These are phyloP conservation scores for Pythium sukuiense DNA, from an alignment of 352 stramenopile genomes.

Conservation along the genomic window DNA sequence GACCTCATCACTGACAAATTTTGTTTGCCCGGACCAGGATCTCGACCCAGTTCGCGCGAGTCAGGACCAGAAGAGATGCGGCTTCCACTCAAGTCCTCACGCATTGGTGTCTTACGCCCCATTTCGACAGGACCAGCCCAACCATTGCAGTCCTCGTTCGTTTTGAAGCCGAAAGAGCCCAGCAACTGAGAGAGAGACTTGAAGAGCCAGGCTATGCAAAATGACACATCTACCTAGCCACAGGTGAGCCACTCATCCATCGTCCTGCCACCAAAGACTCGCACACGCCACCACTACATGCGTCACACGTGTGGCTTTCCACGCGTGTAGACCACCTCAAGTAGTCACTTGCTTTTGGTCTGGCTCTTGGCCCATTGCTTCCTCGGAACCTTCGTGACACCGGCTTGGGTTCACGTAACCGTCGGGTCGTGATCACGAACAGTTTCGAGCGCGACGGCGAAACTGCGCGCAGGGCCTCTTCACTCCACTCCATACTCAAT, in stretches of 20 bases:
- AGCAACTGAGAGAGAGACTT: neutral
- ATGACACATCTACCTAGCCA: neutral
- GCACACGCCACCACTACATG: neutral
- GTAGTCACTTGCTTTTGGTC: neutral
- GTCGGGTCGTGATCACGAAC: neutral
- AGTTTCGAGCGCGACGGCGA: neutral
- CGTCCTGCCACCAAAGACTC: neutral
- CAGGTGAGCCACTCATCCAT: neutral
- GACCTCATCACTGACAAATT: too few relatives aligned
- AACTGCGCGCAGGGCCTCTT: neutral
- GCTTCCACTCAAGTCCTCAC: conserved; percentile 13
- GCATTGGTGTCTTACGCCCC: conserved; percentile 18
- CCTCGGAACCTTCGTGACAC: conserved; percentile 3
- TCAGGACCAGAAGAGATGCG: conserved; percentile 13
- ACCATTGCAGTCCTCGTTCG: conserved; percentile 47
- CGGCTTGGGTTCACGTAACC: neutral
- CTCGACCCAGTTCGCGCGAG: conserved; percentile 14
- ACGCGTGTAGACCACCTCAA: neutral
- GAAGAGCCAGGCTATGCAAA: neutral
- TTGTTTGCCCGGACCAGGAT: neutral
- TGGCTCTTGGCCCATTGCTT: neutral
- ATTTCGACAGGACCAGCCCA: conserved; percentile 8
- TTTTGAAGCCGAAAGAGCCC: conserved; percentile 34
- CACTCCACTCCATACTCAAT: conserved; percentile 3
- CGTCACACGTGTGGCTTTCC: neutral